A percentile compares a stretch with the other conserved stretches of the same genome.
Evolutionary conservation across 257 asterid genomes (phyloP).

Genomic region (Solanum lignicaule): DNA sequence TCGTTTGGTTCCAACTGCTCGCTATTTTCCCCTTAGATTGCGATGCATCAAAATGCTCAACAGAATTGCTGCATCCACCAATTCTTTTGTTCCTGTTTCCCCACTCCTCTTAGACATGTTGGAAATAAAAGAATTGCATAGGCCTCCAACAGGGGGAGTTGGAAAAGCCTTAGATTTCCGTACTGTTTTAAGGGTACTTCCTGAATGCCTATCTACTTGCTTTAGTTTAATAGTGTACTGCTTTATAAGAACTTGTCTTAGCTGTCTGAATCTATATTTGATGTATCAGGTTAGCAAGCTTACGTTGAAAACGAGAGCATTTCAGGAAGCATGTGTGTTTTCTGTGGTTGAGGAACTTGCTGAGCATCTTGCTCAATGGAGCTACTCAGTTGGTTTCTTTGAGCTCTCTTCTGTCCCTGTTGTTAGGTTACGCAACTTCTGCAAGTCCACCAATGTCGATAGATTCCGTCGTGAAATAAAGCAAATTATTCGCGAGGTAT

Average conservation of each 20-base stretch:
- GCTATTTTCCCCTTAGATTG: constrained; percentile 81
- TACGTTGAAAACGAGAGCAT: constrained; percentile 70
- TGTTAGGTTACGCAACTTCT: constrained; percentile 59
- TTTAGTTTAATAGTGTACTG: background rate
- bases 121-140: constrained; percentile 81
- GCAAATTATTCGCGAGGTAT: constrained; percentile 69
- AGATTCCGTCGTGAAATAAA: constrained; percentile 77
- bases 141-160: constrained; percentile 84
- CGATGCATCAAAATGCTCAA: constrained; percentile 93
- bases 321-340: constrained; percentile 84
- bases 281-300: constrained; percentile 64
- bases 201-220: background rate
- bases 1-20: constrained; percentile 86
- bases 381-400: constrained; percentile 69
- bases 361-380: constrained; percentile 92
- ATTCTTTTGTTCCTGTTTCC: constrained; percentile 76
- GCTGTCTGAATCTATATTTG: constrained; percentile 4
- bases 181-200: constrained; percentile 56
- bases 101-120: constrained; percentile 75
- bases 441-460: constrained; percentile 82
- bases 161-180: constrained; percentile 79
- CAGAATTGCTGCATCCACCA: constrained; percentile 68
- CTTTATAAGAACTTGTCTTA: background rate
- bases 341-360: constrained; percentile 80
- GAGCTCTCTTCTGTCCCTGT: constrained; percentile 77